Conservation (phyloP, 805 yeast species). For the Pichia kluyveri region DNA sequence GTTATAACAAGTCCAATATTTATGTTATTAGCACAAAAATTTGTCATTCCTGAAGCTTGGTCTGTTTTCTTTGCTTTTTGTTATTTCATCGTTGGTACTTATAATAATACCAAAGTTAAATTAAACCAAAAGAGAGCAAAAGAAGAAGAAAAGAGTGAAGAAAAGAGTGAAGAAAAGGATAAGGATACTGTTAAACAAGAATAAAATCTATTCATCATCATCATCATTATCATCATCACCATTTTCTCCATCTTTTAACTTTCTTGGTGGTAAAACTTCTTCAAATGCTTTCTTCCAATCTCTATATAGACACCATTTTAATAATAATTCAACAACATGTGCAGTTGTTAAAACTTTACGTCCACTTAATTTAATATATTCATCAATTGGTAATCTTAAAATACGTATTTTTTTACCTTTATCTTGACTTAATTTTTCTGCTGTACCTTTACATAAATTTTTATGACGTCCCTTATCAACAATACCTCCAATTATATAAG, state of each 20-base stretch:
- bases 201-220: neutral
- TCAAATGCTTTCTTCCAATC: slow-evolving; percentile 89
- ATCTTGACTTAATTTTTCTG: slow-evolving; percentile 42
- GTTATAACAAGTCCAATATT: slow-evolving; percentile 46
- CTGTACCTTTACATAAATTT: slow-evolving; percentile 71
- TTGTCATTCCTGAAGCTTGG: slow-evolving; percentile 52
- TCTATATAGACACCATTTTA: slow-evolving; percentile 66
- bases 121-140: slow-evolving; percentile 4
- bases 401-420: slow-evolving; percentile 40
- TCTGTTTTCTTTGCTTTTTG: slow-evolving; percentile 52
- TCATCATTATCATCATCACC: neutral
- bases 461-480: slow-evolving; percentile 92
- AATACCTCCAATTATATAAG: slow-evolving; percentile 90
- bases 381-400: slow-evolving; percentile 79
- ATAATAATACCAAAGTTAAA: slow-evolving; percentile 49
- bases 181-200: neutral
- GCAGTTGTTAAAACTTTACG: slow-evolving; percentile 87
- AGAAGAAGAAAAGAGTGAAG: neutral
- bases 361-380: slow-evolving; percentile 73
- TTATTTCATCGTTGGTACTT: slow-evolving; percentile 52
- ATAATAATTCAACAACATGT: slow-evolving; percentile 84
- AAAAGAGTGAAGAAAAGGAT: neutral
- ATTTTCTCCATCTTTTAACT: slow-evolving; percentile 24
- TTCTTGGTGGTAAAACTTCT: slow-evolving; percentile 77
- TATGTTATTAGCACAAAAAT: slow-evolving; percentile 47